phyloP scores from a whole-genome alignment of 345 rosid species.

The Heritiera fomes region DNA sequence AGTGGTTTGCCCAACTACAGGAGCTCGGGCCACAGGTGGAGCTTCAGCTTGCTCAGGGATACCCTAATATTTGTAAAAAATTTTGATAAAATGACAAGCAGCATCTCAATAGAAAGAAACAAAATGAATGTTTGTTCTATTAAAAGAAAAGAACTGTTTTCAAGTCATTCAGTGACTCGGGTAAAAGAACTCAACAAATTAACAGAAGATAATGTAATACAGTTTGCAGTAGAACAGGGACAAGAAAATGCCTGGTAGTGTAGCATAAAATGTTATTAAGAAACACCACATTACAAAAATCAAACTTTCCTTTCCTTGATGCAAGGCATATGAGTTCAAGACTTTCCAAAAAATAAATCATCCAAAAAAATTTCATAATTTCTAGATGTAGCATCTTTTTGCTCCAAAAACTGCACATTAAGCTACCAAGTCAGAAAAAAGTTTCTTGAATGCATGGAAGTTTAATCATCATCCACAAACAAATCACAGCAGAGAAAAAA shows the following conservation, averaged over 20 bases:
- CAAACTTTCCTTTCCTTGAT: background rate
- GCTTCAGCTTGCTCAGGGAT: conserved; percentile 79
- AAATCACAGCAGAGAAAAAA: background rate
- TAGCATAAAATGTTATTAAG: background rate
- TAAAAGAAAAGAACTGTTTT: background rate
- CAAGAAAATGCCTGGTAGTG: background rate
- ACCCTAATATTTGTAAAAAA: conserved; percentile 44
- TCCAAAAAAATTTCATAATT: background rate
- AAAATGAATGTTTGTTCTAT: background rate
- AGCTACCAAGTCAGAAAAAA: background rate
- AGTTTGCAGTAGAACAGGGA: background rate
- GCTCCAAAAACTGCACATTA: background rate
- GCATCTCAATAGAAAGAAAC: background rate
- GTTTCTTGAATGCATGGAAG: background rate
- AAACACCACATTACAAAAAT: background rate
- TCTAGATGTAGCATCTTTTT: background rate
- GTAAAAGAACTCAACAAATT: background rate
- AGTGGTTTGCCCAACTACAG: conserved; percentile 49
- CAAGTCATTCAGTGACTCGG: background rate
- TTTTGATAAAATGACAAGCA: background rate
- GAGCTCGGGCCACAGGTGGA: conserved; percentile 47
- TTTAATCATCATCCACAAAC: background rate
- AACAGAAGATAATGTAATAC: background rate
- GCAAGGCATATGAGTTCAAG: background rate
- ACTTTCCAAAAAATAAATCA: background rate